Conservation (phyloP, 2,329 filamentous ascomycete species). For the Botrytis fragariae region DNA sequence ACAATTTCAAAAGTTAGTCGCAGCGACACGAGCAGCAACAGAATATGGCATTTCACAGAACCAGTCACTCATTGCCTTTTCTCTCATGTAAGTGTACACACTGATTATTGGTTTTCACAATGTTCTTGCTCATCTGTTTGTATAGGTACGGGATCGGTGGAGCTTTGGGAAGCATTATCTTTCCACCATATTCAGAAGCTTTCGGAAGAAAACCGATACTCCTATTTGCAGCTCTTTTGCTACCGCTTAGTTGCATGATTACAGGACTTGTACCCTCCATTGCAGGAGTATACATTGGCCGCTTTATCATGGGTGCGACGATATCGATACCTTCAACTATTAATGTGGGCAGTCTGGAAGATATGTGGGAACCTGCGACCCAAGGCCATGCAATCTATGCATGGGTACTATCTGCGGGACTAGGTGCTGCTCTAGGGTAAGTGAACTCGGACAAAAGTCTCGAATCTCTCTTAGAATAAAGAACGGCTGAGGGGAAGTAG, state of each 20-base stretch:
- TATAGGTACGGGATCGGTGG: constrained; percentile 35
- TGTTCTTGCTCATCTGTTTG: background rate
- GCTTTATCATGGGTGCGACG: constrained; percentile 45
- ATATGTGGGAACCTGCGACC: constrained; percentile 47
- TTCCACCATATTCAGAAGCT: constrained; percentile 42
- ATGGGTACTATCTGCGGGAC: constrained; percentile 45
- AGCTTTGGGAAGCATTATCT: constrained; percentile 41
- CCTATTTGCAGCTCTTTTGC: constrained; percentile 38
- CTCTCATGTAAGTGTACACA: constrained; percentile 7
- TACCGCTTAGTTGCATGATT: constrained; percentile 40
- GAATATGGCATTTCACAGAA: constrained; percentile 13
- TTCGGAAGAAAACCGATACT: constrained; percentile 42
- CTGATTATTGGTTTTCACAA: background rate
- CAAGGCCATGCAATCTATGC: constrained; percentile 48
- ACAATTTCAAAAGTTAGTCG: constrained; percentile 5
- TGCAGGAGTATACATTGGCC: constrained; percentile 42
- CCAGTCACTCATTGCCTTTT: constrained; percentile 10
- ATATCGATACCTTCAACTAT: constrained; percentile 50
- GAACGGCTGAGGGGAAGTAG: too few relatives aligned
- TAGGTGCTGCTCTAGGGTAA: constrained; percentile 40
- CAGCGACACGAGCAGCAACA: constrained; percentile 3
- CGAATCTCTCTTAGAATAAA: background rate
- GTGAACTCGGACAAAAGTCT: background rate
- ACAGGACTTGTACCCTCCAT: constrained; percentile 42
- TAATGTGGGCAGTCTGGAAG: constrained; percentile 48